phyloP scores from a whole-genome alignment of 1,284 basidiomycete species.

The Leccinum griseonigrum region DNA sequence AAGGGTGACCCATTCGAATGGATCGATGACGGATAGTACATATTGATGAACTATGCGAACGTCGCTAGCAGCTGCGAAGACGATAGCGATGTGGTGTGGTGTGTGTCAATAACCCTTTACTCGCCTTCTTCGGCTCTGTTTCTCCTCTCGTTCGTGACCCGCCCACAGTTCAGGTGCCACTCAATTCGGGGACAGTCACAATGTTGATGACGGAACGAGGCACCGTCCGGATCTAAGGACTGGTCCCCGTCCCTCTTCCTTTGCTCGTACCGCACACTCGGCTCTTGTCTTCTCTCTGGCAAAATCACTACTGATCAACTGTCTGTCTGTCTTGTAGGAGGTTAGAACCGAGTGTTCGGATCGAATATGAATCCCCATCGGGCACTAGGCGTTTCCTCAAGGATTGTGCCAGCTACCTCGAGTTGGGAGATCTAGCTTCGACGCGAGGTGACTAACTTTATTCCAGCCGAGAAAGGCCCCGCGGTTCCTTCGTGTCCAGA shows the following conservation, averaged over 20 bases:
- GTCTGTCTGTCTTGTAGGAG: background rate
- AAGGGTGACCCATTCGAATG: background rate
- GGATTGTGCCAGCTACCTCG: background rate
- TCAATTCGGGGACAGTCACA: background rate
- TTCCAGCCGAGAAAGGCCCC: background rate
- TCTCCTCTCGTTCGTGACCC: background rate
- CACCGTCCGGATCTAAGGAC: background rate
- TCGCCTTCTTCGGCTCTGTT: background rate
- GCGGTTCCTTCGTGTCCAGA: background rate
- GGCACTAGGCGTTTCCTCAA: background rate
- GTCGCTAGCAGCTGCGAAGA: background rate
- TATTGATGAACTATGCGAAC: background rate
- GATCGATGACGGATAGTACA: background rate
- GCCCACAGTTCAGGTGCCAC: background rate
- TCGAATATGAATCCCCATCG: background rate
- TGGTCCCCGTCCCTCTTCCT: background rate
- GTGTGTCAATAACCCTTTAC: background rate
- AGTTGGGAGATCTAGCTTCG: background rate
- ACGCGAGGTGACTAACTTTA: background rate
- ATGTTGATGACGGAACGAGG: background rate
- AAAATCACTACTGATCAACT: background rate
- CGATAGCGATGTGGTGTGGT: background rate
- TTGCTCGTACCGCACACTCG: background rate
- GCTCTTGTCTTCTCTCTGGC: background rate
- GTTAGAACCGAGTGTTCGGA: no score